Base-by-base conservation (phyloP, 2,329 filamentous ascomycete species). In the Trichoderma sp. region DNA sequence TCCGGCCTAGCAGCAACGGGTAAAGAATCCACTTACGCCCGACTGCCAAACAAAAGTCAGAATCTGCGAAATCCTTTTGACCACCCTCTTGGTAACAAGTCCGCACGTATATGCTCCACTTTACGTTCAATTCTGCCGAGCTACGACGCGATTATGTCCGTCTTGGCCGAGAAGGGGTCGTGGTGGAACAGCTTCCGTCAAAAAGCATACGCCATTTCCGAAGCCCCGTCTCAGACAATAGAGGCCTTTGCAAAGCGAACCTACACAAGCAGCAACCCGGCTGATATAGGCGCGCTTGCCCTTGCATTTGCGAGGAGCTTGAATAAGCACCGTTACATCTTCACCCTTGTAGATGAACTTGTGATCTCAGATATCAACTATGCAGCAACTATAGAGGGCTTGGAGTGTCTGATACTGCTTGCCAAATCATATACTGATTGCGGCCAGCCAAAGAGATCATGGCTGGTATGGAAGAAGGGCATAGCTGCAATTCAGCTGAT, bases 391-490 rank as follows among this genome's bases (percentile, higher is more conserved):
- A 69, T 82, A 4, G 79, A 82, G 61, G 82, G 82, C 16, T 75
- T 83, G 69, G 81, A 83, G 69, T 82, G 79, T 68, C 71, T 81
- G 30, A 76, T 83, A 39, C 63, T 83, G 14, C 78, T 81, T 68
- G 77, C 78, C 6, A 83, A 82, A 68, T 78, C 77, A 72, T 83
- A 81, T 72, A 77, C 80, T 5, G 81, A 83, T 68, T 77, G 81
- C 32, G 82, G 81, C 1, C 81, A 83, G 69, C 81, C 81, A 26
- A 78, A 81, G 54, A 72, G 79, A 70, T 77, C 79, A 3, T 83
- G 82, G 82, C 71, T 83, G 18, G 76, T 77, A 2, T 78, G 77
- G 69, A 78, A 81, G 18, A 80, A 79, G 69, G 82, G 78, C 2
- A 70, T 83, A 52, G 78, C 78, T 70, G 80, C 80, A 69, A 77